phyloP scores from a whole-genome alignment of 2,329 filamentous ascomycete species.

The Sclerotinia subarctica region DNA sequence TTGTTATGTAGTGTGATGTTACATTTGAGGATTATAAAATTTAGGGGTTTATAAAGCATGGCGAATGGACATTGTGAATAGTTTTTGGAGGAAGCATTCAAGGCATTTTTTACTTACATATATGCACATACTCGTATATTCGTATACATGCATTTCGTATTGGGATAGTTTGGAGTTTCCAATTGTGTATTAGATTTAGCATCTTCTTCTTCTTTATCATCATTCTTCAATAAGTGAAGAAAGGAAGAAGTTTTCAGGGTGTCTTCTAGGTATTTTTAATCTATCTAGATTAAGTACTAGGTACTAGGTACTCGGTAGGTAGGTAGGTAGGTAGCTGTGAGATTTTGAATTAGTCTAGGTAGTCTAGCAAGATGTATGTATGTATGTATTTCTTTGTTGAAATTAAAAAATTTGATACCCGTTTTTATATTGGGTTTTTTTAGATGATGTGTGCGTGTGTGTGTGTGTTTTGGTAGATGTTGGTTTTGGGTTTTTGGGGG shows the following conservation, averaged over 20 bases:
- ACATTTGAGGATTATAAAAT: neutral
- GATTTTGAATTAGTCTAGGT: neutral
- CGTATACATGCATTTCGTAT: neutral
- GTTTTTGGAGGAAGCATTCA: neutral
- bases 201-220: neutral
- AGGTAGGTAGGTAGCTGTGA: neutral
- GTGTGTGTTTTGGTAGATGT: no score
- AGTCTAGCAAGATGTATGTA: neutral
- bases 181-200: neutral
- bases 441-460: no score
- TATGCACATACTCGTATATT: neutral
- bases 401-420: no score
- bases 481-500: no score
- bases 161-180: neutral
- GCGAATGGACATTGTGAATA: neutral
- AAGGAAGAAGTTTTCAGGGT: neutral
- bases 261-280: neutral
- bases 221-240: neutral
- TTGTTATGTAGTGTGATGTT: conserved; percentile 33
- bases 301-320: no score
- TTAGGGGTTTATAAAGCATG: neutral
- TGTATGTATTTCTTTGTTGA: conserved; percentile 3
- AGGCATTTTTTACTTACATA: neutral
- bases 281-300: neutral
- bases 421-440: no score